These are phyloP conservation scores for Apium graveolens DNA, from an alignment of 129 eudicot species.

Conservation along the genomic window DNA sequence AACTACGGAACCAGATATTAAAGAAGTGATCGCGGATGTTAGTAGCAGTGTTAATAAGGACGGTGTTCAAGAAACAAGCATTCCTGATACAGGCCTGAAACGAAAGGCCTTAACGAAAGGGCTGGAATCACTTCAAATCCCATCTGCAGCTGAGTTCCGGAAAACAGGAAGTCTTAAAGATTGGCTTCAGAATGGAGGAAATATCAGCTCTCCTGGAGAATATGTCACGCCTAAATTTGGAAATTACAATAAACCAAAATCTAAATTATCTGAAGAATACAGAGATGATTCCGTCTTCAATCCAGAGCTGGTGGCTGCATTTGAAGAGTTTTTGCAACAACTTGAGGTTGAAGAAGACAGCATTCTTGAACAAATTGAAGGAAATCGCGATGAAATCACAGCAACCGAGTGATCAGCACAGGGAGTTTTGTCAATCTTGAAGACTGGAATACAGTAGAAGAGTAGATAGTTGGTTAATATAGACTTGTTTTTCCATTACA, in stretches of 20 bases:
- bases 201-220: slow-evolving; percentile 15
- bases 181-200: slow-evolving; percentile 1
- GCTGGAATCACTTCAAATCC: slow-evolving; percentile 19
- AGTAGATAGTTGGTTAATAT: not conserved
- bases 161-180: slow-evolving; percentile 10
- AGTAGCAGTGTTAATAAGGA: not conserved
- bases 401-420: not conserved
- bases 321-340: slow-evolving; percentile 25
- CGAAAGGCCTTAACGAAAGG: slow-evolving; percentile 20
- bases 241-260: slow-evolving; percentile 16
- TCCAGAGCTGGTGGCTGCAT: slow-evolving; percentile 28
- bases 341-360: slow-evolving; percentile 21
- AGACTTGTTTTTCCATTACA: not conserved
- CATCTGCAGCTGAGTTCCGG: slow-evolving; percentile 20
- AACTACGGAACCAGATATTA: slow-evolving; percentile 4
- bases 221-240: slow-evolving; percentile 32
- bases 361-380: slow-evolving; percentile 15
- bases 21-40: not conserved
- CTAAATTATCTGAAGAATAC: slow-evolving; percentile 1
- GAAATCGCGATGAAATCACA: not conserved
- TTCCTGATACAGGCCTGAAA: slow-evolving; percentile 17
- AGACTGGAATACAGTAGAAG: not conserved
- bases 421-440: not conserved
- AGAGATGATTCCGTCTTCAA: slow-evolving; percentile 17
- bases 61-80: slow-evolving; percentile 2